Evolutionary conservation across 345 rosid genomes (phyloP).

Genomic region (Chamaenerion angustifolium): DNA sequence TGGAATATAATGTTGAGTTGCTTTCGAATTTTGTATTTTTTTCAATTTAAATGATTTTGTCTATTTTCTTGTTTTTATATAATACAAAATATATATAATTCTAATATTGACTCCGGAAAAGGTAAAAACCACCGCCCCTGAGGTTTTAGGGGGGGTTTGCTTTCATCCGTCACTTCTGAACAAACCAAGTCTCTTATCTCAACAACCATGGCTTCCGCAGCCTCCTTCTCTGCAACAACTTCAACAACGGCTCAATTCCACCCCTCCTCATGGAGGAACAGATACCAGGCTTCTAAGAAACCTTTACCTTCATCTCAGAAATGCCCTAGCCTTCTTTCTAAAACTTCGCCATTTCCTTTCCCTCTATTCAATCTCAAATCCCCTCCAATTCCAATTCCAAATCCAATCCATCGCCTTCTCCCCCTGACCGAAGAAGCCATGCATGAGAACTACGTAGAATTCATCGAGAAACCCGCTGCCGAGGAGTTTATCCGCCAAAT

Average conservation of each 20-base stretch:
- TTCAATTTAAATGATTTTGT: too few species aligned
- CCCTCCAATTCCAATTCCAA: constrained; percentile 10
- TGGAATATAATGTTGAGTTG: too few species aligned
- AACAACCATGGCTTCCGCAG: constrained; percentile 7
- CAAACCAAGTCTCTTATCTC: constrained; percentile 4
- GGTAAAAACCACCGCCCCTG: too few species aligned
- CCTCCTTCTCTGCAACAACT: constrained; percentile 8
- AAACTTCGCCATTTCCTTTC: constrained; percentile 24
- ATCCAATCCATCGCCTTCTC: constrained; percentile 11
- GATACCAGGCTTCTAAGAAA: constrained; percentile 22
- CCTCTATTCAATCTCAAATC: constrained; percentile 19
- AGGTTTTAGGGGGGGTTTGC: constrained; percentile 12
- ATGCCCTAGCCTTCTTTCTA: constrained; percentile 10
- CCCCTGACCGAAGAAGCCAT: constrained; percentile 16
- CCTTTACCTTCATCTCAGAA: constrained; percentile 17
- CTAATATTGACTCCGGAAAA: too few species aligned
- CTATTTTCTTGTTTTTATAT: too few species aligned
- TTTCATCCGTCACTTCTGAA: not conserved
- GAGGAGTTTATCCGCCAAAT: constrained; percentile 8
- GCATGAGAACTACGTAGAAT: constrained; percentile 27
- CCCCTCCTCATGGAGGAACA: constrained; percentile 16
- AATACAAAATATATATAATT: too few species aligned
- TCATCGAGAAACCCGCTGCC: constrained; percentile 21
- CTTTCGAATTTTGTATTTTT: too few species aligned
- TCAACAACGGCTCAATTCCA: constrained; percentile 9